Evolutionary conservation across 495 filamentous ascomycete species (phyloP).

Genomic region (Aspergillus coremiiformis): DNA sequence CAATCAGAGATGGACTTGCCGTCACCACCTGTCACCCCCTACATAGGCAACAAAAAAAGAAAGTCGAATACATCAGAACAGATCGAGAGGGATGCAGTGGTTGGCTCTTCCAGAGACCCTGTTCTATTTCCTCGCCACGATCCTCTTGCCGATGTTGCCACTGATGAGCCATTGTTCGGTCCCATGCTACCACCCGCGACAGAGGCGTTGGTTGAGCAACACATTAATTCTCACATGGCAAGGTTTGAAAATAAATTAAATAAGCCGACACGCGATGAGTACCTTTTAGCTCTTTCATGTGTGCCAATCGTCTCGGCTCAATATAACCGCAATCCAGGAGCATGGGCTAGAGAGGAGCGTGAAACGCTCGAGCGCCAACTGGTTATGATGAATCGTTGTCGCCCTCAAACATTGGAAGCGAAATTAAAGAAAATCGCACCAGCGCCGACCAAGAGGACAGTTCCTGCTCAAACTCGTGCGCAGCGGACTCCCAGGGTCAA

Average conservation of each 20-base stretch:
- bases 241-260: slow-evolving; percentile 48
- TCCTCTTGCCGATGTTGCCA: slow-evolving; percentile 32
- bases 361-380: slow-evolving; percentile 48
- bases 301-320: slow-evolving; percentile 54
- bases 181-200: slow-evolving; percentile 37
- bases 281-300: slow-evolving; percentile 59
- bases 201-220: slow-evolving; percentile 53
- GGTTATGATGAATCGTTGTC: slow-evolving; percentile 39
- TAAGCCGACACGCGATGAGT: slow-evolving; percentile 63
- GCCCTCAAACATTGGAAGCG: slow-evolving; percentile 21
- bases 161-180: slow-evolving; percentile 52
- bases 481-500: slow-evolving; percentile 35
- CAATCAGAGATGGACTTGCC: slow-evolving; percentile 49
- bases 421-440: slow-evolving; percentile 44
- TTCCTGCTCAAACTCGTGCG: slow-evolving; percentile 23
- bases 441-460: slow-evolving; percentile 30
- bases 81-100: slow-evolving; percentile 25
- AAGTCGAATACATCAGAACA: slow-evolving; percentile 39
- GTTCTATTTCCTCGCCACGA: slow-evolving; percentile 52
- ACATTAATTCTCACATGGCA: slow-evolving; percentile 57
- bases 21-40: slow-evolving; percentile 68
- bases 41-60: slow-evolving; percentile 46
- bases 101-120: slow-evolving; percentile 46
- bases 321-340: slow-evolving; percentile 50
- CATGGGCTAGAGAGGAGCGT: slow-evolving; percentile 58